Evolutionary conservation across 164 flowering plant genomes (phyloP).

Genomic region (Nymphaea colorata): DNA sequence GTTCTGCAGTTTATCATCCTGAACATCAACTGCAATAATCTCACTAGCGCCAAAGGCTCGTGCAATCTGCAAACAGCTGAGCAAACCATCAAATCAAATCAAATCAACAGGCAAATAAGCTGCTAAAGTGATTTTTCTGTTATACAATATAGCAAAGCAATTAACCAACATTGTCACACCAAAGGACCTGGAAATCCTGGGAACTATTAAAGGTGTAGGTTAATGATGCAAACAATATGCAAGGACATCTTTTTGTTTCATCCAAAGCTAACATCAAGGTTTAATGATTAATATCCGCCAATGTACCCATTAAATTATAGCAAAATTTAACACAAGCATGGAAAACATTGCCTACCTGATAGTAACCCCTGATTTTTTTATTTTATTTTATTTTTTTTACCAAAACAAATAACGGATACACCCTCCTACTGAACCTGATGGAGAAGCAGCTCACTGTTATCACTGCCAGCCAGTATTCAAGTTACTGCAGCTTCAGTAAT

Average conservation of each 20-base stretch:
- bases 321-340: too few relatives aligned
- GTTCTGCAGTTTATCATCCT: conserved; percentile 75
- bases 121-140: background rate
- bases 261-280: background rate
- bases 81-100: conserved; percentile 14
- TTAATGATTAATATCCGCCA: background rate
- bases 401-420: too few relatives aligned
- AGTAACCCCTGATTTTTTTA: too few relatives aligned
- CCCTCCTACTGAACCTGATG: too few relatives aligned
- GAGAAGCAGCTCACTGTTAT: too few relatives aligned
- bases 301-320: too few relatives aligned
- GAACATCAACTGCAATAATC: conserved; percentile 91
- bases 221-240: background rate
- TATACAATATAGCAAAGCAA: background rate
- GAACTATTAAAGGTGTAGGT: background rate
- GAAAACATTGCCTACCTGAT: too few relatives aligned
- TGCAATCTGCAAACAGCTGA: conserved; percentile 98
- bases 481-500: too few relatives aligned
- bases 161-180: background rate
- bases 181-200: background rate
- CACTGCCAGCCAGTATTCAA: too few relatives aligned
- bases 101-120: background rate
- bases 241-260: background rate
- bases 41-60: conserved; percentile 93
- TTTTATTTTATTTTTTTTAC: too few relatives aligned